A percentile compares a stretch with the other conserved stretches of the same genome.
phyloP scores from a whole-genome alignment of 2,329 filamentous ascomycete species.

The Clonostachys rhizophaga region DNA sequence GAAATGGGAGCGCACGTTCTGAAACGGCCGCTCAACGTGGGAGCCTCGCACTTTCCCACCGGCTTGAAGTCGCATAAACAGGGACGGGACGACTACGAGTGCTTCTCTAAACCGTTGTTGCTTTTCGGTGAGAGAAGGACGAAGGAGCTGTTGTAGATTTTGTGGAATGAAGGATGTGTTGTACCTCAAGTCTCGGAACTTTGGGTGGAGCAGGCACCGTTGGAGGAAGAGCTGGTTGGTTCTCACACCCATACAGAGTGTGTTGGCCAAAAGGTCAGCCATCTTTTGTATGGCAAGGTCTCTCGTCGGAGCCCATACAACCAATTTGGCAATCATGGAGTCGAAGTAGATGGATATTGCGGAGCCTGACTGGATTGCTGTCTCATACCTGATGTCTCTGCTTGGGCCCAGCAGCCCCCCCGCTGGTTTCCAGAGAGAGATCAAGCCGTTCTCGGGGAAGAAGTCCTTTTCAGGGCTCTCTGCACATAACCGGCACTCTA shows the following conservation, averaged over 20 bases:
- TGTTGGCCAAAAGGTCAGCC: slow-evolving; percentile 20
- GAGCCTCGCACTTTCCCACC: background rate
- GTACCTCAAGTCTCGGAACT: too few species aligned
- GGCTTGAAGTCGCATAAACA: background rate
- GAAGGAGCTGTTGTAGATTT: too few species aligned
- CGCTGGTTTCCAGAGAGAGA: slow-evolving; percentile 21
- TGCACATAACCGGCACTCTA: slow-evolving; percentile 37
- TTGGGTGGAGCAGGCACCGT: slow-evolving; percentile 55
- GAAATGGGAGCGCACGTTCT: background rate
- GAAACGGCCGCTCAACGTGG: background rate
- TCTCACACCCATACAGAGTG: slow-evolving; percentile 33
- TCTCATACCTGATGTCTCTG: slow-evolving; percentile 29
- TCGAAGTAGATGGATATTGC: slow-evolving; percentile 38
- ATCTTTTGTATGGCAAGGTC: slow-evolving; percentile 26
- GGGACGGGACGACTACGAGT: background rate
- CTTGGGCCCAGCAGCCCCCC: slow-evolving; percentile 3
- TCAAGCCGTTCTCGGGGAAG: slow-evolving; percentile 24
- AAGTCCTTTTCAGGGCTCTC: slow-evolving; percentile 32
- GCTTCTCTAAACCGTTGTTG: slow-evolving; percentile 32
- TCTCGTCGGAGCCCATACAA: slow-evolving; percentile 33
- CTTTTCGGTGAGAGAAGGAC: too few species aligned
- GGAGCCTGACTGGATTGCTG: slow-evolving; percentile 26
- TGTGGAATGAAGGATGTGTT: too few species aligned
- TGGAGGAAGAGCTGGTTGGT: slow-evolving; percentile 73
- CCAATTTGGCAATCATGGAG: slow-evolving; percentile 39